A percentile compares a stretch with the other conserved stretches of the same genome.
Evolutionary conservation across 139 green algal genomes (phyloP).

Genomic region (Gonium pectorale): DNA sequence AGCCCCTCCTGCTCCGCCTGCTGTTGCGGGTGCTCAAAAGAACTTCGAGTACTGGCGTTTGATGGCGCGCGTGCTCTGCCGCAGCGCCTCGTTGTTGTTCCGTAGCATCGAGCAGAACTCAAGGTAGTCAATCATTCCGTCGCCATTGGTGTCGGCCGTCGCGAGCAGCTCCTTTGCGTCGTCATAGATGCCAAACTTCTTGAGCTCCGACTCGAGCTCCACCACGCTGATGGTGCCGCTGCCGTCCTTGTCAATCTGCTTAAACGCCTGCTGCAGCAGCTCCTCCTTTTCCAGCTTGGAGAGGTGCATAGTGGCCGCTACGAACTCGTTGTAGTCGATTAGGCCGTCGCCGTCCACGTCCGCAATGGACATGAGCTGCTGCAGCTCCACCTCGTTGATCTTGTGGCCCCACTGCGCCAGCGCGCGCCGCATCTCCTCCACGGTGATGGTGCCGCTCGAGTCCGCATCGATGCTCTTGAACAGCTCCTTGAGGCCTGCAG

Average conservation of each 20-base stretch:
- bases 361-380: slow-evolving; percentile 80
- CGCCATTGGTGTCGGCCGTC: slow-evolving; percentile 51
- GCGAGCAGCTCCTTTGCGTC: slow-evolving; percentile 68
- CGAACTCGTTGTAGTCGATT: slow-evolving; percentile 95
- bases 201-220: slow-evolving; percentile 76
- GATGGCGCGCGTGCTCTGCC: slow-evolving; percentile 42
- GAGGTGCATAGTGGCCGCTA: slow-evolving; percentile 88
- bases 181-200: slow-evolving; percentile 74
- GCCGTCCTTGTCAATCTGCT: slow-evolving; percentile 52
- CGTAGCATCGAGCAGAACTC: slow-evolving; percentile 68
- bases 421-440: slow-evolving; percentile 79
- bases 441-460: slow-evolving; percentile 82
- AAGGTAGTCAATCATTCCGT: slow-evolving; percentile 68
- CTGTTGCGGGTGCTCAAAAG: slow-evolving; percentile 40
- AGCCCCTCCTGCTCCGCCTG: too few species aligned
- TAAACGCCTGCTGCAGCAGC: slow-evolving; percentile 81
- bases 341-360: slow-evolving; percentile 87
- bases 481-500: slow-evolving; percentile 75
- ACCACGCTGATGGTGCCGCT: slow-evolving; percentile 76
- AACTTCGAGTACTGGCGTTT: slow-evolving; percentile 58
- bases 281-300: slow-evolving; percentile 91
- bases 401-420: slow-evolving; percentile 79
- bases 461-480: slow-evolving; percentile 88
- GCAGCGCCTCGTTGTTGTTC: slow-evolving; percentile 60
- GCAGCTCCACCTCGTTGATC: slow-evolving; percentile 78